Evolutionary conservation across 2,329 filamentous ascomycete species (phyloP), one percentile per base, ranked within the genome.

Genomic region (Chaetothyriales sp.): DNA sequence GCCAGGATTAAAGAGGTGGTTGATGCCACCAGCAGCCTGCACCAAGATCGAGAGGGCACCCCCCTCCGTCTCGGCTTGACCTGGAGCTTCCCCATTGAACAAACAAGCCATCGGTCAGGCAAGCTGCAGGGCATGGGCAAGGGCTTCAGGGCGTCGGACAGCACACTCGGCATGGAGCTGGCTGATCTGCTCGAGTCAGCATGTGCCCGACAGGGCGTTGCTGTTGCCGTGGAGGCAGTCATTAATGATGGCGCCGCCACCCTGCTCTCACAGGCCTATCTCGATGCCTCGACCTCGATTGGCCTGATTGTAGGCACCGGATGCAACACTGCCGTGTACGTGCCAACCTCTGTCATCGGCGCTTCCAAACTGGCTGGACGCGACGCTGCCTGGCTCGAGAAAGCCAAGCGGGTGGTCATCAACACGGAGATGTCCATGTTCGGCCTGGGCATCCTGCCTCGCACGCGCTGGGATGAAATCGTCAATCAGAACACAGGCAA

Each of bases 341-440:
- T 80, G 28, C 79, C 79, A 2, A 71, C 77, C 10, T 64, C 66
- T 28, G 70, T 73, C 36, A 71, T 82, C 39, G 73, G 74, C 2
- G 60, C 62, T 18, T 66, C 69, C 48, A 82, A 82, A 56, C 80
- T 78, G 61, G 76, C 76, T 26, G 60, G 63, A 25, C 70, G 79
- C 47, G 72, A 76, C 1, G 65, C 71, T 15, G 70, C 69, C 42
- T 80, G 77, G 76, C 71, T 76, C 51, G 68, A 73, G 25, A 67
- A 72, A 43, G 77, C 78, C n/a, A 70, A 73, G 26, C 73, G 78
- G 53, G 79, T 82, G 28, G 74, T 82, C 49, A 73, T 81, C 59
- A 83, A 83, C 61, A 81, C 75, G 6, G 79, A 83, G 61, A 68
- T 81, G 58, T 80, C 78, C 67, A 81, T 82, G 78, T 81, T 81